These are phyloP conservation scores for Leishmania martiniquensis DNA, from an alignment of 208 protist species.

Conservation along the genomic window DNA sequence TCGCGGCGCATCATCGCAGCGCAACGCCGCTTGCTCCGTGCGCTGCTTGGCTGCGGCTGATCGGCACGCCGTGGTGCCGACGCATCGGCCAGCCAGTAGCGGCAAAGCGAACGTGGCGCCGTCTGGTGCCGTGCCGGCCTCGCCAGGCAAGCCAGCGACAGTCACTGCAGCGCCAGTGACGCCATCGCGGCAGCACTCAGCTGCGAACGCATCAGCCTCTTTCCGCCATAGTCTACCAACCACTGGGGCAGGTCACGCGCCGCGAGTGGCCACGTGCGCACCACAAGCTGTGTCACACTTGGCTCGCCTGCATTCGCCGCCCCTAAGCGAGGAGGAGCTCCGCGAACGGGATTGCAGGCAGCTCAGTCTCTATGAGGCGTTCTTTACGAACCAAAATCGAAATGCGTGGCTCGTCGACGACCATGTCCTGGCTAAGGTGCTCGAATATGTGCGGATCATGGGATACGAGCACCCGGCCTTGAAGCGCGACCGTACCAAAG, in stretches of 20 bases:
- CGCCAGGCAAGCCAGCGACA: background rate
- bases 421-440: slow-evolving; percentile 62
- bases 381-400: slow-evolving; percentile 52
- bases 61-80: background rate
- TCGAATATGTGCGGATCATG: slow-evolving; percentile 79
- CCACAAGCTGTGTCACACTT: background rate
- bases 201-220: slow-evolving; percentile 7
- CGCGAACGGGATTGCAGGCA: slow-evolving; percentile 27
- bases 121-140: background rate
- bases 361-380: slow-evolving; percentile 74
- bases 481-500: slow-evolving; percentile 23
- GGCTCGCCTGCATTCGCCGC: background rate
- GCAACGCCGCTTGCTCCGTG: background rate
- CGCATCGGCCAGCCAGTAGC: background rate
- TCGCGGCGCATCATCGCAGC: slow-evolving; percentile 5
- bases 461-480: slow-evolving; percentile 61
- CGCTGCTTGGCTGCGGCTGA: background rate
- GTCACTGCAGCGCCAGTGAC: background rate
- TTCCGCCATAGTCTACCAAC: slow-evolving; percentile 1
- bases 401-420: slow-evolving; percentile 76
- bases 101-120: background rate
- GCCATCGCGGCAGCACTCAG: slow-evolving; percentile 18
- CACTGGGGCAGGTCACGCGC: background rate
- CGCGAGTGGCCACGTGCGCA: slow-evolving; percentile 2
- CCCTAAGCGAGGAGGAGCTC: slow-evolving; percentile 16